Base-by-base conservation (phyloP, 176 grass and related monocot species). In the Phyllostachys edulis region DNA sequence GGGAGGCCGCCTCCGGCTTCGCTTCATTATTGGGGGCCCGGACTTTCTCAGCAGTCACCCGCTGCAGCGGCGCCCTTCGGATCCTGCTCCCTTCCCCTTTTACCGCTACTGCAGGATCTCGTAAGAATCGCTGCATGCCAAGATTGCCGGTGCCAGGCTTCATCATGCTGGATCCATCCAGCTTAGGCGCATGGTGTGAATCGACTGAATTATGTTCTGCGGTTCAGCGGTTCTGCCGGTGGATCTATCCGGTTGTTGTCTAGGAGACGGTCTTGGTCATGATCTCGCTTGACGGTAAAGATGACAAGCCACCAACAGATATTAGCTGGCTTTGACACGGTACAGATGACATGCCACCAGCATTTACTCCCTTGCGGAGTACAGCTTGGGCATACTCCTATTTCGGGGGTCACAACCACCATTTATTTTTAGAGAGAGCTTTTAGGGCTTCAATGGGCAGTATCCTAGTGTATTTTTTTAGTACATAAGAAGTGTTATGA, bases 21-120 rank as follows among this genome's bases (percentile, higher is more conserved):
- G 82, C 87, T 85, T 82, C 88, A 86, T 82, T 86, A 86, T 72
- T 86, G 78, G 72, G 79, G 62, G 47, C 72, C 83, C 78, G 88
- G 83, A 76, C 83, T 85, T 75, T 61, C 69, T 74, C 81, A 21
- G 60, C 87, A 36, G 63, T 6, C 67, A 8, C 6, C 17, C 60
- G 62, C 61, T 6, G 44, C 42, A 12, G 11, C 86, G 70, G 87
- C 87, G 87, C 70, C 82, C 63, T 85, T 51, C 23, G 71, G 82
- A 89, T 89, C 77, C 82, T 81, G 87, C 85, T n/a, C 5, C 12
- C 2, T 56, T 29, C 0, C 10, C 47, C 16, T 85, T 85, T 59
- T 60, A 69, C 60, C 64, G 63, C 63, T 45, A 41, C 63, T 45
- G 41, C 55, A 15, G 74, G 21, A 3, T 27, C 4, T 13, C 57